A percentile compares a stretch with the other conserved stretches of the same genome.
Conservation (phyloP, 345 rosid species). For the Camelina sativa region DNA sequence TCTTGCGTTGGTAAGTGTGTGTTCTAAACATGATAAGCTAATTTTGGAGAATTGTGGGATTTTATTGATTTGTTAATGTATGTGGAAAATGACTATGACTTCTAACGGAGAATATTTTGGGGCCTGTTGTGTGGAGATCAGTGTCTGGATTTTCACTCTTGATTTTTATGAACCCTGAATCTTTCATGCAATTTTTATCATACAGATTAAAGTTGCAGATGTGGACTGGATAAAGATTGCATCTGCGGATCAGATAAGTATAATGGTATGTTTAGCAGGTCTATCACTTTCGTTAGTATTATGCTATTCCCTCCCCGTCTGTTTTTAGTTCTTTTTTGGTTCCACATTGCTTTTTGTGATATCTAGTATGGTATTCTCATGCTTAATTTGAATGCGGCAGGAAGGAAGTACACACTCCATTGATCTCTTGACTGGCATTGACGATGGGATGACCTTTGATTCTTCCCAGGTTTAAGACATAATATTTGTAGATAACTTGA, state of each 20-base stretch:
- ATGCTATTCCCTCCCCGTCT: neutral
- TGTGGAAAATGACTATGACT: slow-evolving; percentile 6
- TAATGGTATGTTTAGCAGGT: slow-evolving; percentile 64
- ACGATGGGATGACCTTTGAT: slow-evolving; percentile 73
- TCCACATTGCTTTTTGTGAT: slow-evolving; percentile 15
- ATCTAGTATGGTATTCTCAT: slow-evolving; percentile 27
- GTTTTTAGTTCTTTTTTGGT: slow-evolving; percentile 10
- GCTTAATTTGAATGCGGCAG: slow-evolving; percentile 52
- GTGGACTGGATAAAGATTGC: slow-evolving; percentile 90
- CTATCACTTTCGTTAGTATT: slow-evolving; percentile 6
- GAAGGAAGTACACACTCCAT: slow-evolving; percentile 68
- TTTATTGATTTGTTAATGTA: slow-evolving; percentile 20
- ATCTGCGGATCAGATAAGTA: slow-evolving; percentile 76
- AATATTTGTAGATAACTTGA: slow-evolving; percentile 17
- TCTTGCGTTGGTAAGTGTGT: slow-evolving; percentile 67
- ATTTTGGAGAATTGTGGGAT: neutral
- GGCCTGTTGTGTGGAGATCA: slow-evolving; percentile 15
- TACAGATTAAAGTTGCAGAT: slow-evolving; percentile 90
- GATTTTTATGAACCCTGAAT: slow-evolving; percentile 20
- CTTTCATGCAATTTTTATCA: slow-evolving; percentile 35
- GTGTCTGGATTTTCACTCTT: slow-evolving; percentile 7
- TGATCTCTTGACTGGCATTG: slow-evolving; percentile 70
- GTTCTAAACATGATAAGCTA: slow-evolving; percentile 10
- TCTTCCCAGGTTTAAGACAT: slow-evolving; percentile 72
- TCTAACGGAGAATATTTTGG: neutral